Conservation (phyloP, 306 rosid genomes). For the Biancaea sappan region DNA sequence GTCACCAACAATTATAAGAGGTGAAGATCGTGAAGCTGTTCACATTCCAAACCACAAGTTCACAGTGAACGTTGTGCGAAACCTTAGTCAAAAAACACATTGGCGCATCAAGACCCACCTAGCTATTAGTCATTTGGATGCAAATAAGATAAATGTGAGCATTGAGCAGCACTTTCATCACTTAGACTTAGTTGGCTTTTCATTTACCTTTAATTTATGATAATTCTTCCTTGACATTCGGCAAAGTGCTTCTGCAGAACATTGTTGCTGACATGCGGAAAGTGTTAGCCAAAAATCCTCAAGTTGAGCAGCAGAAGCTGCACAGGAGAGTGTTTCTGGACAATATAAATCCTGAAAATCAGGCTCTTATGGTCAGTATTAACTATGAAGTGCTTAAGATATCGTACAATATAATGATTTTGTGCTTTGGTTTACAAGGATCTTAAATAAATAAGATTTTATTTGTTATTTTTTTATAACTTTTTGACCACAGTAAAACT, state of each 20-base stretch:
- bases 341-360: slow-evolving; percentile 76
- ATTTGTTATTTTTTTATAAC: slow-evolving; percentile 17
- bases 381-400: slow-evolving; percentile 27
- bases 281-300: slow-evolving; percentile 93
- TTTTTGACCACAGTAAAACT: slow-evolving; percentile 8
- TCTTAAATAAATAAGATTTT: slow-evolving; percentile 22
- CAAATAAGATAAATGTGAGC: slow-evolving; percentile 82
- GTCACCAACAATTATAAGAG: slow-evolving; percentile 87
- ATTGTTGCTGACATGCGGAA: slow-evolving; percentile 97
- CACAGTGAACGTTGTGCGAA: slow-evolving; percentile 88
- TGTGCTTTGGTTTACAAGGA: slow-evolving; percentile 21
- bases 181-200: neutral
- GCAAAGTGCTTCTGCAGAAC: slow-evolving; percentile 47
- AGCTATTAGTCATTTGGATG: slow-evolving; percentile 89
- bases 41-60: slow-evolving; percentile 98
- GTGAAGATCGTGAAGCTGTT: slow-evolving; percentile 98
- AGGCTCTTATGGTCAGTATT: slow-evolving; percentile 87
- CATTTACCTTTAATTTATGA: neutral
- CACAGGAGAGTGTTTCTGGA: slow-evolving; percentile 95
- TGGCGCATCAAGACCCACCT: slow-evolving; percentile 94
- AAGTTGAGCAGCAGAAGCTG: slow-evolving; percentile 93
- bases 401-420: slow-evolving; percentile 18
- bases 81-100: slow-evolving; percentile 95
- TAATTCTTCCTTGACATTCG: neutral
- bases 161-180: slow-evolving; percentile 49